These are phyloP conservation scores for Xylariaceae sp. DNA, from an alignment of 2,329 filamentous ascomycete genomes.

Conservation along the genomic window DNA sequence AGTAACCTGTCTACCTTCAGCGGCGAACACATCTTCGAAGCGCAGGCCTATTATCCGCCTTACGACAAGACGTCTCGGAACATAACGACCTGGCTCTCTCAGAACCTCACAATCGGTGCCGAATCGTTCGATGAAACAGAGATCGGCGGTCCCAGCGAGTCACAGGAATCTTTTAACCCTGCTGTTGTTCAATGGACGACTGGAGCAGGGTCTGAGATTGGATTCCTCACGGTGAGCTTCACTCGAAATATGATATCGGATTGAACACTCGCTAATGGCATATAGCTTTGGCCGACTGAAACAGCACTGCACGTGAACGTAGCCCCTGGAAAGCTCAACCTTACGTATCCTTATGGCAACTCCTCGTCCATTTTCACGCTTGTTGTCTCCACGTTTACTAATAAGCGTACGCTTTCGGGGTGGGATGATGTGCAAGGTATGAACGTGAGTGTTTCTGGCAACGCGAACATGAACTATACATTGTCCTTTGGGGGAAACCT, in stretches of 20 bases:
- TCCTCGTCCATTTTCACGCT: constrained; percentile 45
- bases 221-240: constrained; percentile 26
- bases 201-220: constrained; percentile 27
- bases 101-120: constrained; percentile 55
- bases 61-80: constrained; percentile 54
- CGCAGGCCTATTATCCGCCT: constrained; percentile 53
- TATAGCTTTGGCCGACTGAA: constrained; percentile 13
- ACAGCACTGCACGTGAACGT: constrained; percentile 37
- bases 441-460: constrained; percentile 40
- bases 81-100: constrained; percentile 54
- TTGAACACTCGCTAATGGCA: too few species aligned
- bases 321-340: constrained; percentile 36
- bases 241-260: too few species aligned
- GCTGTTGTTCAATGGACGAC: constrained; percentile 56
- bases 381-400: constrained; percentile 42
- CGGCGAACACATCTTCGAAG: constrained; percentile 48
- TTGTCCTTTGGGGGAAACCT: constrained; percentile 39
- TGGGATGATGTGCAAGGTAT: constrained; percentile 48
- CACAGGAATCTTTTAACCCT: constrained; percentile 52
- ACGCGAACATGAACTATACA: constrained; percentile 33
- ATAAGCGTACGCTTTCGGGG: constrained; percentile 36
- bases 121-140: constrained; percentile 53
- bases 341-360: constrained; percentile 52
- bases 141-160: constrained; percentile 50
- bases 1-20: constrained; percentile 41